A percentile compares a stretch with the other conserved stretches of the same genome.
phyloP scores from a whole-genome alignment of 495 filamentous ascomycete species.

The Annulohypoxylon bovei region DNA sequence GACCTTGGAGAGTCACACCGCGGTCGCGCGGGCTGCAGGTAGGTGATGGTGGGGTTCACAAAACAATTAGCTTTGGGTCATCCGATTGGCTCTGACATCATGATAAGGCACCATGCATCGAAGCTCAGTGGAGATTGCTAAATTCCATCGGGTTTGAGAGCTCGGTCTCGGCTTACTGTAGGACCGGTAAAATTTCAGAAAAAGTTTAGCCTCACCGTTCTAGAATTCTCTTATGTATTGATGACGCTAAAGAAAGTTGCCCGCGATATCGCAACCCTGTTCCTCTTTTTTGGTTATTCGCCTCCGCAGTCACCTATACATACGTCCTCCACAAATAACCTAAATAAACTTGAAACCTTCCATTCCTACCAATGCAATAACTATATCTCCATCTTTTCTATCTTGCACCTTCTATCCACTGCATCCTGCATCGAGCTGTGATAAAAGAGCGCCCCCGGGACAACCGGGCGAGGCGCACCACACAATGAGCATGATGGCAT shows the following conservation, averaged over 20 bases:
- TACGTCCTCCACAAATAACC: neutral
- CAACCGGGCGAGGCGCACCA: slow-evolving; percentile 36
- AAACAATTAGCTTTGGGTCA: neutral
- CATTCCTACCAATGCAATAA: slow-evolving; percentile 3
- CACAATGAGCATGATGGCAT: slow-evolving; percentile 38
- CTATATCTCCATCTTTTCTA: neutral
- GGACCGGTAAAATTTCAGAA: slow-evolving; percentile 26
- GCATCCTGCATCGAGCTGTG: slow-evolving; percentile 16
- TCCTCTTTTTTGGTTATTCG: neutral
- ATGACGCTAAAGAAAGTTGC: slow-evolving; percentile 36
- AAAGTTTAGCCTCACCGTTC: slow-evolving; percentile 26
- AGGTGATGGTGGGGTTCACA: neutral
- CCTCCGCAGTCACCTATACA: slow-evolving; percentile 15
- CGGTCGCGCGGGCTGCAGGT: neutral
- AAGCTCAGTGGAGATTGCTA: slow-evolving; percentile 14
- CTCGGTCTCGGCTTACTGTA: slow-evolving; percentile 35
- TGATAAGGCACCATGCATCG: slow-evolving; percentile 6
- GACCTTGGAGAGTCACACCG: slow-evolving; percentile 29
- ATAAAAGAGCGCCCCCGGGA: slow-evolving; percentile 37
- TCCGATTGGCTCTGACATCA: slow-evolving; percentile 46
- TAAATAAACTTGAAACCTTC: neutral
- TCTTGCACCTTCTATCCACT: neutral
- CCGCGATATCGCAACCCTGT: slow-evolving; percentile 18
- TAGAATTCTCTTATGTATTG: slow-evolving; percentile 13
- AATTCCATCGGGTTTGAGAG: slow-evolving; percentile 26